Conservation (phyloP, 2,329 filamentous ascomycete genomes). For the Hypoxylon sp. region DNA sequence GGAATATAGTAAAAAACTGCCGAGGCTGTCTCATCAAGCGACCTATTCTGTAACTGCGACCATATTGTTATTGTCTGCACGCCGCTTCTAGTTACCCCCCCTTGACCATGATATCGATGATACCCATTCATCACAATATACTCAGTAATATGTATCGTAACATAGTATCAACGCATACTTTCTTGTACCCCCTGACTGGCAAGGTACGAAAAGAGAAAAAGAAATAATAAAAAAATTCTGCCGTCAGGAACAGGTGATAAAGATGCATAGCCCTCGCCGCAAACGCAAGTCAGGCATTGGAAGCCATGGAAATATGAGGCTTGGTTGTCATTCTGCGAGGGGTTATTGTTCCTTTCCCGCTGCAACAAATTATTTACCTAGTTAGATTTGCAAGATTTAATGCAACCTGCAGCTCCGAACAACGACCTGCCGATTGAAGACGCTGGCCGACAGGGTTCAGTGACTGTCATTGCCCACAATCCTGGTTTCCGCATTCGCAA, state of each 20-base stretch:
- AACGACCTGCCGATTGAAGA: conserved; percentile 49
- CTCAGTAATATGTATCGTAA: conserved; percentile 28
- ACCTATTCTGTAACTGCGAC: conserved; percentile 26
- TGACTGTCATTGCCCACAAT: conserved; percentile 37
- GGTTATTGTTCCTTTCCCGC: conserved; percentile 39
- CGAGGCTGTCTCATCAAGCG: conserved; percentile 27
- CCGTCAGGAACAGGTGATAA: conserved; percentile 38
- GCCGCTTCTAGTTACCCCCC: conserved; percentile 24
- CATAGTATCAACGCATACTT: conserved; percentile 25
- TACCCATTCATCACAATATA: conserved; percentile 32
- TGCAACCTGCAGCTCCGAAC: conserved; percentile 37
- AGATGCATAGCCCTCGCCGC: conserved; percentile 35
- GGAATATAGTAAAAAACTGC: conserved; percentile 27
- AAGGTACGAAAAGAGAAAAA: neutral
- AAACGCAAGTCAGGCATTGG: conserved; percentile 34
- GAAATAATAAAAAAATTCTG: conserved; percentile 4
- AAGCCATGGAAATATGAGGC: conserved; percentile 39
- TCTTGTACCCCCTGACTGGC: neutral
- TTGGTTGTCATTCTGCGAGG: conserved; percentile 47
- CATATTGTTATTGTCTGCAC: conserved; percentile 14
- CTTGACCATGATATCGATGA: conserved; percentile 29
- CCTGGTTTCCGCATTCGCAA: conserved; percentile 45
- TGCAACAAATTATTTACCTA: conserved; percentile 39
- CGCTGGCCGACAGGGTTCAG: conserved; percentile 41
- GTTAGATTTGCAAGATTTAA: conserved; percentile 44